These are phyloP conservation scores for Nidularia pulvinata DNA, from an alignment of 768 basidiomycete species.

Conservation along the genomic window DNA sequence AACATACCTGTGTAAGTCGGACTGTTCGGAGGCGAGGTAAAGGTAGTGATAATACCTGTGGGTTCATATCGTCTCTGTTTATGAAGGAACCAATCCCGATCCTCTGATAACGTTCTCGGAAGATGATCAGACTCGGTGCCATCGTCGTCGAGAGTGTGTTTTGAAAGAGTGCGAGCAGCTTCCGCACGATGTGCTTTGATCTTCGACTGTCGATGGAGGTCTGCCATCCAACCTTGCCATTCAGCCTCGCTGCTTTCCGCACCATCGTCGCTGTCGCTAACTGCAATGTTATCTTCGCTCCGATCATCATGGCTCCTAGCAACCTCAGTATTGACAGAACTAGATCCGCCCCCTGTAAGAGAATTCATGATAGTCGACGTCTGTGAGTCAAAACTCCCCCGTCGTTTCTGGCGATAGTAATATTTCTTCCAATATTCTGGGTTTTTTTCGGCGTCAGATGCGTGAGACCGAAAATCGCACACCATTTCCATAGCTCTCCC, in stretches of 20 bases:
- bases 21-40: background rate
- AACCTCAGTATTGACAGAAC: background rate
- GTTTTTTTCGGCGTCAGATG: background rate
- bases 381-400: too few relatives aligned
- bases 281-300: slow-evolving; percentile 7
- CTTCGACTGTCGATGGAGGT: slow-evolving; percentile 37
- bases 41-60: background rate
- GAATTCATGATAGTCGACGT: too few relatives aligned
- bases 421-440: too few relatives aligned
- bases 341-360: too few relatives aligned
- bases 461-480: slow-evolving; percentile 1
- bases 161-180: background rate
- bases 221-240: slow-evolving; percentile 69
- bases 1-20: background rate
- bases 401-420: too few relatives aligned
- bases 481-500: slow-evolving; percentile 53
- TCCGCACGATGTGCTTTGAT: slow-evolving; percentile 1
- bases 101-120: background rate
- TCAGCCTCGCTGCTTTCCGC: slow-evolving; percentile 51
- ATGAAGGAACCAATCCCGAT: background rate
- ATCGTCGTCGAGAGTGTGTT: background rate
- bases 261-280: slow-evolving; percentile 34
- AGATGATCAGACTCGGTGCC: background rate
- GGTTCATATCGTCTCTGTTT: background rate
- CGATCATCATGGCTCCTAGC: background rate